Conservation (phyloP, 306 rosid genomes). For the Fagus crenata region DNA sequence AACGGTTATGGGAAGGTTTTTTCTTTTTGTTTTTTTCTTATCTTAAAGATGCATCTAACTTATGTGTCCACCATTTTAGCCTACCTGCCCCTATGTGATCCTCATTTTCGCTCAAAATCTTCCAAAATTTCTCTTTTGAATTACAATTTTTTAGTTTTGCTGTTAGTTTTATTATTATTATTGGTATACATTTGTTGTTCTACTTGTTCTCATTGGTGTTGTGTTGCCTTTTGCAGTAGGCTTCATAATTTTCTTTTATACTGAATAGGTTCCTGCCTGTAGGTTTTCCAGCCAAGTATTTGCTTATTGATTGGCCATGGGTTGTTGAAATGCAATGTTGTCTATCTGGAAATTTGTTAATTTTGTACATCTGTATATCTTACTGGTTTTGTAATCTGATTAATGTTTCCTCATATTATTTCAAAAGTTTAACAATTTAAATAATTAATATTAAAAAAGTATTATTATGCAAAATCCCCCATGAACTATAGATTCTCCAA, state of each 20-base stretch:
- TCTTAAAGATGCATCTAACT: neutral
- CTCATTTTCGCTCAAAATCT: neutral
- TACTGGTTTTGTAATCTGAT: too few species aligned
- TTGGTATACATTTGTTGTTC: neutral
- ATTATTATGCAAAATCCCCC: too few species aligned
- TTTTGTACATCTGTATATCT: too few species aligned
- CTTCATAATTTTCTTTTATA: slow-evolving; percentile 13
- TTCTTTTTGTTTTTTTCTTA: neutral
- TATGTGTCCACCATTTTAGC: neutral
- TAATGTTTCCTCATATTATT: too few species aligned
- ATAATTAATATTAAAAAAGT: too few species aligned
- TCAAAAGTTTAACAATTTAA: too few species aligned
- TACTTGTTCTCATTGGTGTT: neutral
- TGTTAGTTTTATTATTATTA: slow-evolving; percentile 2
- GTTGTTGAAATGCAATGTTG: slow-evolving; percentile 11
- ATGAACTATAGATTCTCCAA: too few species aligned
- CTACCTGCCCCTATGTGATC: neutral
- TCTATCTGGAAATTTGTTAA: too few species aligned
- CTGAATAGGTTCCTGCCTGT: slow-evolving; percentile 27
- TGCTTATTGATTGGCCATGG: slow-evolving; percentile 15
- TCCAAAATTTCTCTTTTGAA: neutral
- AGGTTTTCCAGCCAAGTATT: slow-evolving; percentile 55
- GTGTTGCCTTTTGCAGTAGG: slow-evolving; percentile 3
- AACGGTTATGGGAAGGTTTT: slow-evolving; percentile 91
- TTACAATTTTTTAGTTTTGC: slow-evolving; percentile 3